Evolutionary conservation across 345 rosid species (phyloP), one percentile per base, ranked within the genome.

Genomic region (Boechera retrofracta): DNA sequence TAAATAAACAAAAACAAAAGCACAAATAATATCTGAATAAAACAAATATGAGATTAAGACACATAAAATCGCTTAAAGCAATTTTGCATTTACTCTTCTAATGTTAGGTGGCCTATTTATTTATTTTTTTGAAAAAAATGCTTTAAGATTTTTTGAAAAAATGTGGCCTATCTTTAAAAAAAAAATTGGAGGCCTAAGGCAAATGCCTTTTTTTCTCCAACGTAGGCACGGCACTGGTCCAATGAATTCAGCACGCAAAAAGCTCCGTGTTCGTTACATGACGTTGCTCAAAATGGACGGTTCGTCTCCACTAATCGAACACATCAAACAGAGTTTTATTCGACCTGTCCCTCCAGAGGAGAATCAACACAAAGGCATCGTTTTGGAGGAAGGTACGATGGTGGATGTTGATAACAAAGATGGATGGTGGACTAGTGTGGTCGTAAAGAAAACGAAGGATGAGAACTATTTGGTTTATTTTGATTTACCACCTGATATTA

Each of bases 401-500:
- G 87, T 89, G 2, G 89, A 84, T 54, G 91, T 81, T 0, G 45
- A 69, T 44, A 79, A 76, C 15, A 78, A 67, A 41, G 85, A 86
- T 48, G 88, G 84, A 6, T 89, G 91, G 91, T 84, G 89, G 91
- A 80, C 77, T 44, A 91, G 95, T 47, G 44, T 84, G 8, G 77
- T 88, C 9, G 72, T 79, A 26, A 88, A 84, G 83, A 75, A 85
- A 51, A 53, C 74, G 10, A 82, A 82, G 1, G 53, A 64, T 8
- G 83, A 80, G 0, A 83, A 72, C 10, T 84, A 51, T 21, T 72
- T 81, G 76, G 84, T 85, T 77, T 86, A 77, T 59, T 87, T 87
- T 57, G 86, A 86, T 64, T 79, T 69, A 10, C 89, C 88, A 5
- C 87, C 88, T 29, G 90, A 87, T 64, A 72, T 85, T 12, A 11